Conservation (phyloP, 2,329 filamentous ascomycete genomes). For the Cytospora chrysosperma region DNA sequence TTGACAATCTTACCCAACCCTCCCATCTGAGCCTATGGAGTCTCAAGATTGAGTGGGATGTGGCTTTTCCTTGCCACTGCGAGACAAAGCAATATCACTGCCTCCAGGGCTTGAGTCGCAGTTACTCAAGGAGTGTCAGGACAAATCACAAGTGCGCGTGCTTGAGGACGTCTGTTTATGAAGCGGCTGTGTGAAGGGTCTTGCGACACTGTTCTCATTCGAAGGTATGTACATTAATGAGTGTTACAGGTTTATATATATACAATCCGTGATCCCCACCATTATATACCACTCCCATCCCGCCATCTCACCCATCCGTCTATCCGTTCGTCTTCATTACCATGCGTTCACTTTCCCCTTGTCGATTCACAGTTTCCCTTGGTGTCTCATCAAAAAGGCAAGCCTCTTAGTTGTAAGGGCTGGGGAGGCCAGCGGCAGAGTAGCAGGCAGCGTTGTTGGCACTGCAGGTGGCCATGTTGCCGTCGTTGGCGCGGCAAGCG, state of each 20-base stretch:
- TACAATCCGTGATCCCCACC: background rate
- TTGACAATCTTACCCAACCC: too few species aligned
- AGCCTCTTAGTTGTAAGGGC: constrained; percentile 11
- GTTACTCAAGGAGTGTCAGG: background rate
- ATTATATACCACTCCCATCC: background rate
- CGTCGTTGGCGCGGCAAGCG: background rate
- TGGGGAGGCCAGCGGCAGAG: background rate
- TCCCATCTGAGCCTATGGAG: too few species aligned
- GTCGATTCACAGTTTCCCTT: background rate
- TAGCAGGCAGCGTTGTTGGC: constrained; percentile 5
- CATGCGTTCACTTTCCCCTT: background rate
- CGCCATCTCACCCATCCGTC: background rate
- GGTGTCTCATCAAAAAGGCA: background rate
- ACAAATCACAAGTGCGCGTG: background rate
- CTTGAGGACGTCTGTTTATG: background rate
- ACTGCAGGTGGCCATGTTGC: constrained; percentile 3
- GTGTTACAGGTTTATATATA: background rate
- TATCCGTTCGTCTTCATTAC: background rate
- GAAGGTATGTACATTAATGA: background rate
- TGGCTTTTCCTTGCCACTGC: background rate
- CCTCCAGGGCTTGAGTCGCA: background rate
- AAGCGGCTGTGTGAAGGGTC: background rate
- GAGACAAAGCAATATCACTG: background rate
- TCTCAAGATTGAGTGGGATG: background rate
- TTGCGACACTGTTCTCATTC: background rate